These are phyloP conservation scores for Arthrobotrys iridis DNA, from an alignment of 2,329 filamentous ascomycete species.

Conservation along the genomic window DNA sequence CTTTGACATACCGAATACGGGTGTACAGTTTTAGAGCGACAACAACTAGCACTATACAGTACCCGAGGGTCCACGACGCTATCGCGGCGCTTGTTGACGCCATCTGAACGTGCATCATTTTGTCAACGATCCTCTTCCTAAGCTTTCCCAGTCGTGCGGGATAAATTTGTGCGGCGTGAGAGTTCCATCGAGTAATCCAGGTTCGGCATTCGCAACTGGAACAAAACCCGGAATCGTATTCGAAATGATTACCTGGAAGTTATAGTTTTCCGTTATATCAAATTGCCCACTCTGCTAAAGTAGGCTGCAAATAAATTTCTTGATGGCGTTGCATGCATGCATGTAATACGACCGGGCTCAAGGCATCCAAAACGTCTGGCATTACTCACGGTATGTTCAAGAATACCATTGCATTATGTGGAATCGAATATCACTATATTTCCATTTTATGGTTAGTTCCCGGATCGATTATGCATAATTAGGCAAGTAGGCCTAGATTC, in stretches of 20 bases:
- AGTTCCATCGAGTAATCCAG: not conserved
- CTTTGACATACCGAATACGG: slow-evolving; percentile 41
- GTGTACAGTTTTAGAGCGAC: slow-evolving; percentile 37
- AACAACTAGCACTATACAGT: slow-evolving; percentile 1
- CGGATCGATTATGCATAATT: slow-evolving; percentile 37
- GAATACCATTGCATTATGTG: slow-evolving; percentile 24
- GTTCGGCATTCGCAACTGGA: not conserved
- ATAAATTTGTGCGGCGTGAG: no score
- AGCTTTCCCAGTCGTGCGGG: not conserved
- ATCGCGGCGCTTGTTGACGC: slow-evolving; percentile 33
- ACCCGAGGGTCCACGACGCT: slow-evolving; percentile 35
- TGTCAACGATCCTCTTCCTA: no score
- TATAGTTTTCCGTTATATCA: not conserved
- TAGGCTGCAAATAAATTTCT: slow-evolving; percentile 22
- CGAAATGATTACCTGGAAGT: not conserved
- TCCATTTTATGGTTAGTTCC: not conserved
- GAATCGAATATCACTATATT: slow-evolving; percentile 39
- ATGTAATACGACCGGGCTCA: slow-evolving; percentile 1
- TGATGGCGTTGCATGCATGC: not conserved
- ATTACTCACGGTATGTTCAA: not conserved
- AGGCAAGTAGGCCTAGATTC: not conserved
- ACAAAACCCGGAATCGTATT: not conserved
- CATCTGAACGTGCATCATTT: slow-evolving; percentile 7
- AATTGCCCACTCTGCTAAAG: not conserved
- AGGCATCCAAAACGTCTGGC: slow-evolving; percentile 15